Base-by-base conservation (phyloP, 2,329 filamentous ascomycete species). In the Celoporthe dispersa region DNA sequence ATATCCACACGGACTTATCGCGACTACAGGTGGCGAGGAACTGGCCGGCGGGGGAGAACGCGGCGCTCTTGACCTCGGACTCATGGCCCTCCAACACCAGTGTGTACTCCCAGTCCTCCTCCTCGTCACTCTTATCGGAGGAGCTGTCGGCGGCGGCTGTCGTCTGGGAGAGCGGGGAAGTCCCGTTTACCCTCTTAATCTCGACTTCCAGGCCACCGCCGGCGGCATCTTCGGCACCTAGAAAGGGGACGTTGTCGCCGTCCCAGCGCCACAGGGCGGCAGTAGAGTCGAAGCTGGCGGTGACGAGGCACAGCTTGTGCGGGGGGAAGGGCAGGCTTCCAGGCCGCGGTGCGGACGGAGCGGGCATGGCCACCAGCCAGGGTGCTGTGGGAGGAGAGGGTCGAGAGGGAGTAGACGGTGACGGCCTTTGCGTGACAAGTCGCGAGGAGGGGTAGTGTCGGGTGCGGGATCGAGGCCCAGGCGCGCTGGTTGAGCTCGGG, bases 1-100 rank as follows among this genome's bases (percentile, higher is more conserved):
- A 99, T 75, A 99, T 93, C 96, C 96, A 99, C 25, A 98, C 93
- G 22, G 89, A 92, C 83, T 98, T 98, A 79, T 99, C 96, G 64
- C 96, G 88, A 67, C 90, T 92, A 80, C 94, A 98, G 0, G 94
- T 98, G 7, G 96, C 96, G 5, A 99, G 86, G 75, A 94, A 90
- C 72, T 91, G 88, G 0, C 92, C 92, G 0, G 88, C 88, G 0
- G 92, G 90, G 25, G 87, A 90, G 82, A 94, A 97, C 1, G 88
- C 86, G 73, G 95, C 89, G 39, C 87, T 85, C 84, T 98, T 92
- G 84, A 99, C 92, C 81, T 99, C 96, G 33, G 92, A 94, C 77
- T 98, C 96, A 79, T 98, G 96, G 0, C 96, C 96, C 77, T 98
- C 96, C 0, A 99, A 86, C 1, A 98, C 92, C 9, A 98, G 90